These are phyloP conservation scores for Aspergillus olivimuriae DNA, from an alignment of 495 filamentous ascomycete genomes.

Conservation along the genomic window DNA sequence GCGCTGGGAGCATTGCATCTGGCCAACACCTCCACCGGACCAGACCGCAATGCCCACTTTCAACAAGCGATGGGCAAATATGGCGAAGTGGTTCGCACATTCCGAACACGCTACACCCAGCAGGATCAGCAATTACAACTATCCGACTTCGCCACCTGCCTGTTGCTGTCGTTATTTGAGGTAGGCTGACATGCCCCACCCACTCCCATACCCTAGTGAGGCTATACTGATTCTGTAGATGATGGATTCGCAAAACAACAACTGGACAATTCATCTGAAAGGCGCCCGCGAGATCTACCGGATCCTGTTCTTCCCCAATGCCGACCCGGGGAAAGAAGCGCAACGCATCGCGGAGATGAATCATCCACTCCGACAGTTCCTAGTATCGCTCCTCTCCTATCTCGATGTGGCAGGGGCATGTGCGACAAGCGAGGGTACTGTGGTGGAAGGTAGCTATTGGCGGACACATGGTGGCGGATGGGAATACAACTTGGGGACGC, in stretches of 20 bases:
- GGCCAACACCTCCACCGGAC: slow-evolving; percentile 32
- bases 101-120: slow-evolving; percentile 25
- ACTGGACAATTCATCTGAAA: slow-evolving; percentile 37
- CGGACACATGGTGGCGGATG: slow-evolving; percentile 33
- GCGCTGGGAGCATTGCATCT: slow-evolving; percentile 38
- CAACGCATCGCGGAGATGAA: slow-evolving; percentile 29
- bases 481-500: slow-evolving; percentile 37
- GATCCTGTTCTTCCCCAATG: slow-evolving; percentile 27
- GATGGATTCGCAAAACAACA: slow-evolving; percentile 40
- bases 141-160: slow-evolving; percentile 34
- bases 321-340: slow-evolving; percentile 22
- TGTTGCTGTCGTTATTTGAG: slow-evolving; percentile 37
- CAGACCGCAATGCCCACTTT: slow-evolving; percentile 30
- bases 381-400: slow-evolving; percentile 35
- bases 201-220: not conserved
- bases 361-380: slow-evolving; percentile 33
- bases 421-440: slow-evolving; percentile 33
- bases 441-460: slow-evolving; percentile 37
- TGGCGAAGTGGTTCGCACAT: slow-evolving; percentile 32
- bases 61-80: slow-evolving; percentile 39
- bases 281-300: slow-evolving; percentile 38
- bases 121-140: slow-evolving; percentile 22
- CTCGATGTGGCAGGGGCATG: slow-evolving; percentile 38
- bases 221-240: slow-evolving; percentile 20
- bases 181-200: slow-evolving; percentile 11